Percentiles rank a stretch among this genome's conserved stretches.
Conservation (phyloP, 495 filamentous ascomycete species). For the Aspergillus bertholletiae region DNA sequence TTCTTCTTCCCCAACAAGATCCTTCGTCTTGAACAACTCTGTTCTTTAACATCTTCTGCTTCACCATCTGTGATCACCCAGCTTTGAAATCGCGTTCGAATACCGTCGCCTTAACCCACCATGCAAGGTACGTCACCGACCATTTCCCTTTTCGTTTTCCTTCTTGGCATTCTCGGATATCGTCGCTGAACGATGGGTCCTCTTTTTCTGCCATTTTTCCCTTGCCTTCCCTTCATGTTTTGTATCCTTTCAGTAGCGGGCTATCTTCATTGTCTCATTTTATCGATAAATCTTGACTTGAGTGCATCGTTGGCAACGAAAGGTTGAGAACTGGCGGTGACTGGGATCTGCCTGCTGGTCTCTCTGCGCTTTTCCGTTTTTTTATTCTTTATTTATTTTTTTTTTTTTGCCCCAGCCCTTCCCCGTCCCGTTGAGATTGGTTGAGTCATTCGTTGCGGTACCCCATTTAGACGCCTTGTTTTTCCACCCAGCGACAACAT, state of each 20-base stretch:
- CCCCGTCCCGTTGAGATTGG: neutral
- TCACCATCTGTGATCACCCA: neutral
- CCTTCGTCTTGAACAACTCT: neutral
- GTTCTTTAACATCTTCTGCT: neutral
- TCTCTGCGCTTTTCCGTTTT: too few relatives aligned
- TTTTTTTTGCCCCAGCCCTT: neutral
- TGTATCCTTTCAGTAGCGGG: neutral
- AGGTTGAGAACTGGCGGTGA: neutral
- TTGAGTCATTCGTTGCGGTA: neutral
- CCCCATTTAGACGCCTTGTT: neutral
- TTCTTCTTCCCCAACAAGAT: neutral
- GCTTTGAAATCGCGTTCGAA: neutral
- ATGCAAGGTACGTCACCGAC: constrained; percentile 2
- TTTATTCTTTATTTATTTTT: constrained; percentile 4
- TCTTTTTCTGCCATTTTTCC: neutral
- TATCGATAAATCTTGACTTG: neutral
- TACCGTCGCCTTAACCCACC: neutral
- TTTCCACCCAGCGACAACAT: neutral
- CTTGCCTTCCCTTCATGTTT: neutral
- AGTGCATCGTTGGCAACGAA: neutral
- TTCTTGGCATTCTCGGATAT: constrained; percentile 11
- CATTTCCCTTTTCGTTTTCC: neutral
- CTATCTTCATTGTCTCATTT: neutral
- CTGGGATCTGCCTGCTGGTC: neutral
- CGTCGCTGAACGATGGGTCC: constrained; percentile 7